Conservation (phyloP, 2,329 filamentous ascomycete species). For the Zymoseptoria ardabiliae region DNA sequence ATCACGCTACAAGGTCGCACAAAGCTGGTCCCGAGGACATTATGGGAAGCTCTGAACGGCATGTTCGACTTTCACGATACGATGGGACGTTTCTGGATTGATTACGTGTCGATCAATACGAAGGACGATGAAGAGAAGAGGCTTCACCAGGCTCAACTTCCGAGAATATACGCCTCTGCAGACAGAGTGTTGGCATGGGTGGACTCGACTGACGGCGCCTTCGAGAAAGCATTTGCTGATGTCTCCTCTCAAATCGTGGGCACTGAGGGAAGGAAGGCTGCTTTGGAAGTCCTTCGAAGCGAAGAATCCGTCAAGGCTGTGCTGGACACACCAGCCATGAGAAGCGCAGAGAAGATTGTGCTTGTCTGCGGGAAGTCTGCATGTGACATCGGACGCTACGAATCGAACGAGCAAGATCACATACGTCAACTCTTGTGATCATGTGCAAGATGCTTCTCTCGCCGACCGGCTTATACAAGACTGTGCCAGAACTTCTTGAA, state of each 20-base stretch:
- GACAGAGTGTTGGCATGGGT: not conserved
- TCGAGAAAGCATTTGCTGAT: not conserved
- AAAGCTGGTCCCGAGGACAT: slow-evolving; percentile 3
- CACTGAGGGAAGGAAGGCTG: not conserved
- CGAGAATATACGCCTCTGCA: not conserved
- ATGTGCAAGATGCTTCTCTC: not conserved
- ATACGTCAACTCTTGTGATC: not conserved
- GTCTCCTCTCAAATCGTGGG: not conserved
- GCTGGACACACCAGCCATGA: not conserved
- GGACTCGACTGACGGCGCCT: not conserved
- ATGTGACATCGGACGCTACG: not conserved
- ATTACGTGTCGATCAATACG: not conserved
- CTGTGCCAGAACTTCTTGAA: not conserved
- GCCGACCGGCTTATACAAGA: not conserved
- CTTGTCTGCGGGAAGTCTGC: not conserved
- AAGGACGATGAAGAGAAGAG: not conserved
- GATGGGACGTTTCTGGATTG: not conserved
- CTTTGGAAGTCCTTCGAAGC: not conserved
- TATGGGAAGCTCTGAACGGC: slow-evolving; percentile 5
- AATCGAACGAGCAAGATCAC: not conserved
- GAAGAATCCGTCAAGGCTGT: not conserved
- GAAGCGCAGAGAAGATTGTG: not conserved
- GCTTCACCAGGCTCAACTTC: not conserved
- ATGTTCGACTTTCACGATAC: slow-evolving; percentile 1
- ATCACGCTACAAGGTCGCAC: slow-evolving; percentile 11